Evolutionary conservation across 2,329 filamentous ascomycete genomes (phyloP).

Genomic region (Acarospora socialis): DNA sequence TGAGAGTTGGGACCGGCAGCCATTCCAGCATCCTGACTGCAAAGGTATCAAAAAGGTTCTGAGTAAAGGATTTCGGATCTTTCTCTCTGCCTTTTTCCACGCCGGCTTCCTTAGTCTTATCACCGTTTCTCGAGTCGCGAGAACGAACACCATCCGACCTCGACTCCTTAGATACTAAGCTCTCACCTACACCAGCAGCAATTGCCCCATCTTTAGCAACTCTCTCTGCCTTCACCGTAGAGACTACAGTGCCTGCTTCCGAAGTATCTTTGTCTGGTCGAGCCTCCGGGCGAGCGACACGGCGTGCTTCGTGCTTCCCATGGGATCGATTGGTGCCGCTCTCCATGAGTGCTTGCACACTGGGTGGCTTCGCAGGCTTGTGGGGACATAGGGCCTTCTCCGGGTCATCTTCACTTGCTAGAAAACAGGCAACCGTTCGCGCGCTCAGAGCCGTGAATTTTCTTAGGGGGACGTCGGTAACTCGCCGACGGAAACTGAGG

Average conservation of each 20-base stretch:
- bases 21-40: conserved; percentile 32
- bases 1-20: conserved; percentile 27
- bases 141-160: too few species aligned
- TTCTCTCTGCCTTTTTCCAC: conserved; percentile 24
- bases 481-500: conserved; percentile 59
- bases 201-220: too few species aligned
- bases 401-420: conserved; percentile 68
- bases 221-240: too few species aligned
- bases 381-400: conserved; percentile 53
- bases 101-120: conserved; percentile 2
- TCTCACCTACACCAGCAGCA: too few species aligned
- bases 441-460: conserved; percentile 72
- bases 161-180: too few species aligned
- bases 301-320: too few species aligned
- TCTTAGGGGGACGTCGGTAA: conserved; percentile 54
- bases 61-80: conserved; percentile 48
- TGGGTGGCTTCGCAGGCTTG: conserved; percentile 18
- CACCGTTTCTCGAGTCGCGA: too few species aligned
- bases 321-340: too few species aligned
- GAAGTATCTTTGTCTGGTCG: too few species aligned
- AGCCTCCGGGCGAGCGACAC: too few species aligned
- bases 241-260: too few species aligned
- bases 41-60: conserved; percentile 39
- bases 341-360: too few species aligned
- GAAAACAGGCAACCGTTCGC: conserved; percentile 62